Evolutionary conservation across 306 rosid species (phyloP), one percentile per base, ranked within the genome.

Genomic region (Hippophae rhamnoides): DNA sequence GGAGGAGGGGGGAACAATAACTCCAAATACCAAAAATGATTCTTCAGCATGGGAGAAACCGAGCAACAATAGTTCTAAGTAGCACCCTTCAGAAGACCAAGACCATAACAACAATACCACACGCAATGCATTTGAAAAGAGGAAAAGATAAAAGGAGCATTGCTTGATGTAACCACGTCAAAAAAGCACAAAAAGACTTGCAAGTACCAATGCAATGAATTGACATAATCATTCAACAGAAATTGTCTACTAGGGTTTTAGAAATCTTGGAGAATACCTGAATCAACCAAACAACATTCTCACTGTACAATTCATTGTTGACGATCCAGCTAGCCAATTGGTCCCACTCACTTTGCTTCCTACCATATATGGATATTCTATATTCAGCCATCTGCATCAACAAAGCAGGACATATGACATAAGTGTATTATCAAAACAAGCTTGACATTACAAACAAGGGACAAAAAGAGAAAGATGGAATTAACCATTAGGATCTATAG

Each of bases 281-380:
- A 76, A 92, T 92, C 79, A 92, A 72, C 98, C 98, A 92, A 58
- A 92, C 98, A 67, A 87, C 98, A 76, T 92, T 92, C 70, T 78
- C 95, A 13, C 93, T 81, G 81, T 92, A 92, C 74, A 92, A 66
- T 11, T 92, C 98, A 68, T 92, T 92, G 67, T 92, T 92, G 66
- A 92, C 96, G 76, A 92, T 92, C 98, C 98, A 92, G 71, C 98
- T 92, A 51, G 98, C 98, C 66, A 87, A 71, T 78, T 92, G 96
- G 76, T 92, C 98, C 98, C 98, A 92, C 78, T 92, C 98, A 67
- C 98, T 92, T 78, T 92, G 98, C 86, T 92, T 92, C 81, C 98
- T 79, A 62, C 96, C 98, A 73, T 92, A 92, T 72, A 92, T 92
- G 45, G 98, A 92, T 70, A 92, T 41, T 74, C 98, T 79, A 72